Evolutionary conservation across 441 rosid genomes (phyloP).

Genomic region (Pelargonium fulgidum): DNA sequence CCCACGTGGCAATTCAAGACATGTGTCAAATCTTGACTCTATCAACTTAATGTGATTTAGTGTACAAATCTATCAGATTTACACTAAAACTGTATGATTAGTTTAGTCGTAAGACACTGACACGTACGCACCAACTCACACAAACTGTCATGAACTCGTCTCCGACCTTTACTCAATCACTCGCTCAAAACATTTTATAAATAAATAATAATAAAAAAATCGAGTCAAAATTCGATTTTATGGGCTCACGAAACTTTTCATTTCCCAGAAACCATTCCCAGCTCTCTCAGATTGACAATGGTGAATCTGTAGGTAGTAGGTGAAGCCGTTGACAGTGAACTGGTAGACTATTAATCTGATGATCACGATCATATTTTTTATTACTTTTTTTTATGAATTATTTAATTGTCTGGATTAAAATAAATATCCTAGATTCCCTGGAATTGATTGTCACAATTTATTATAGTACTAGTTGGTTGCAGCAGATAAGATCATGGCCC

Average conservation of each 20-base stretch:
- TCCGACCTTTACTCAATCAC: background rate
- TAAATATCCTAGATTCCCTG: background rate
- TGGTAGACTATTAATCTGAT: no score
- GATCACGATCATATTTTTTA: background rate
- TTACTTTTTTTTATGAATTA: no score
- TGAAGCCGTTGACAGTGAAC: no score
- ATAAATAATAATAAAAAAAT: background rate
- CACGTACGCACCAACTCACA: constrained; percentile 8
- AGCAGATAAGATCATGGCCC: background rate
- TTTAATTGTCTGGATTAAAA: background rate
- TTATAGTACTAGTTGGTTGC: background rate
- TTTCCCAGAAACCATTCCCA: background rate
- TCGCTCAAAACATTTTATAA: background rate
- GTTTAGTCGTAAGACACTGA: background rate
- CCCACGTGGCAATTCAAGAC: no score
- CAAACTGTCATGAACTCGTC: constrained; percentile 7
- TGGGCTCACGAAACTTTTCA: background rate
- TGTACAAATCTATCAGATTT: background rate
- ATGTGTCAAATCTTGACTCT: background rate
- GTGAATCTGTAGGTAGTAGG: background rate
- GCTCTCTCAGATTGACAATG: background rate
- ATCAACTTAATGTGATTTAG: background rate
- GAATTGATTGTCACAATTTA: background rate
- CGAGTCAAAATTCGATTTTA: background rate
- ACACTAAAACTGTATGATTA: background rate